phyloP scores from a whole-genome alignment of 176 grass and related monocot genomes.

The Rhynchospora breviuscula region DNA sequence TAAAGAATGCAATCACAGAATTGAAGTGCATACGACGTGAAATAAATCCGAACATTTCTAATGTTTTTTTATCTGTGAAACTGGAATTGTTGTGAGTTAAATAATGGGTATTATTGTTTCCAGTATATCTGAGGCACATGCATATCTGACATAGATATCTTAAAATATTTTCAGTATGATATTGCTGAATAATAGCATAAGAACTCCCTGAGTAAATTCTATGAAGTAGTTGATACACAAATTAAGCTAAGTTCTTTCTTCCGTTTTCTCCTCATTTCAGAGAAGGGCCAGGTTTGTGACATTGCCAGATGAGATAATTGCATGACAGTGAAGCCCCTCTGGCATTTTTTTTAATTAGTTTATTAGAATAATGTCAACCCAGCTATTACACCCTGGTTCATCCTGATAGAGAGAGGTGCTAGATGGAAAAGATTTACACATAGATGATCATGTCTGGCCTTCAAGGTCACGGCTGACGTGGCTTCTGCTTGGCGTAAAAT shows the following conservation, averaged over 20 bases:
- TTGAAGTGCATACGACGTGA: not conserved
- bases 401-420: slow-evolving; percentile 6
- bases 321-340: slow-evolving; percentile 22
- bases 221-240: not conserved
- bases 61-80: not conserved
- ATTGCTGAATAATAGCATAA: not conserved
- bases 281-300: slow-evolving; percentile 67
- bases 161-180: slow-evolving; percentile 5
- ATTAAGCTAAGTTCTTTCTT: slow-evolving; percentile 10
- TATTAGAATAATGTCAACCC: slow-evolving; percentile 19
- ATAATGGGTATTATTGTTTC: too few species aligned
- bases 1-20: not conserved
- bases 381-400: slow-evolving; percentile 3
- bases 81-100: too few species aligned
- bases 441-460: not conserved
- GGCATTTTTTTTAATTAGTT: not conserved
- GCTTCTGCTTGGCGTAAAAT: slow-evolving; percentile 19
- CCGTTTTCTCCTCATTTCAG: slow-evolving; percentile 36
- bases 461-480: not conserved
- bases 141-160: slow-evolving; percentile 5
- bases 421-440: not conserved
- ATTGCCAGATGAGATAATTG: slow-evolving; percentile 71
- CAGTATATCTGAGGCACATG: not conserved
- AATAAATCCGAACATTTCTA: not conserved
- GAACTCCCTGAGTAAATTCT: not conserved